Evolutionary conservation across 2,329 filamentous ascomycete genomes (phyloP).

Genomic region (Fusarium sp.): DNA sequence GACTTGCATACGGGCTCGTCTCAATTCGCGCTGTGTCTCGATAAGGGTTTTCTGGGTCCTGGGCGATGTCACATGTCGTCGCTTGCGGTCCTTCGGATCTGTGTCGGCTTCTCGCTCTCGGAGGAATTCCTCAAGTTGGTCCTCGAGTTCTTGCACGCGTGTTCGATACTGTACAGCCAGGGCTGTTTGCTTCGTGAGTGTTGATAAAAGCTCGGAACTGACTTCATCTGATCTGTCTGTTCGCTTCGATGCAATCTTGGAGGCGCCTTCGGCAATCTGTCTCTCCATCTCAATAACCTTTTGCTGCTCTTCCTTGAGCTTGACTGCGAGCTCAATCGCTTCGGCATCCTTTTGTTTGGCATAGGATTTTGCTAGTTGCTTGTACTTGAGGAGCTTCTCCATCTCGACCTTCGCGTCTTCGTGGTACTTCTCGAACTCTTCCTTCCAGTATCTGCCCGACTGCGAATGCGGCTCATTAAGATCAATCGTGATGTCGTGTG

Average conservation of each 20-base stretch:
- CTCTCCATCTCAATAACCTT: constrained; percentile 73
- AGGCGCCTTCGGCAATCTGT: constrained; percentile 68
- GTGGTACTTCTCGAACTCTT: constrained; percentile 79
- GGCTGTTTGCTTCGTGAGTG: constrained; percentile 68
- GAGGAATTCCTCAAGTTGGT: constrained; percentile 56
- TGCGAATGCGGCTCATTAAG: constrained; percentile 79
- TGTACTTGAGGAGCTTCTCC: constrained; percentile 82
- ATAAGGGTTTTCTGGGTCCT: constrained; percentile 62
- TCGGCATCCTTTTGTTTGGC: constrained; percentile 82
- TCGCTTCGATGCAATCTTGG: constrained; percentile 59
- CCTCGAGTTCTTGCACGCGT: constrained; percentile 69
- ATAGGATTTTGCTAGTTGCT: constrained; percentile 81
- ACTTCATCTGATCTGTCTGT: constrained; percentile 53
- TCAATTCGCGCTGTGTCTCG: constrained; percentile 66
- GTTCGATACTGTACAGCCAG: constrained; percentile 68
- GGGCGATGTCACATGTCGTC: constrained; percentile 57
- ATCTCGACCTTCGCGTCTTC: constrained; percentile 78
- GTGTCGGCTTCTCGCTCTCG: constrained; percentile 51
- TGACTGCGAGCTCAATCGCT: constrained; percentile 71
- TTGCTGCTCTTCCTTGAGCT: constrained; percentile 74
- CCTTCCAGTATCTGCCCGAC: constrained; percentile 84
- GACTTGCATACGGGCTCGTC: constrained; percentile 64
- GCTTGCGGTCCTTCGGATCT: constrained; percentile 48
- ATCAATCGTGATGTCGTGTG: constrained; percentile 75
- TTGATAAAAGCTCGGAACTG: constrained; percentile 61